Conservation (phyloP, 805 yeast species). For the Grigorovia yakushimaensis region DNA sequence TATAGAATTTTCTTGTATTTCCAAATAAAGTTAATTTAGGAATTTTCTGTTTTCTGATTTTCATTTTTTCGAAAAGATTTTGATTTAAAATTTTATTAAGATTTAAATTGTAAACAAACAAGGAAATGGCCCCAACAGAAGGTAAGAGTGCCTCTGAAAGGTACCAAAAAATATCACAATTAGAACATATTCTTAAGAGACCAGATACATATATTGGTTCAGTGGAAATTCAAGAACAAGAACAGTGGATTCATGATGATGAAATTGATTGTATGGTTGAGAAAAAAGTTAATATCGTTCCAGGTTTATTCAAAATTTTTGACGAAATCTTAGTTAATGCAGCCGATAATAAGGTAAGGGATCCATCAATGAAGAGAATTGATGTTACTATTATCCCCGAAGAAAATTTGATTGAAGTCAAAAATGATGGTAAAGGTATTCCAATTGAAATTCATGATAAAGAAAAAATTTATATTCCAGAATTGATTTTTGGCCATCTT, state of each 20-base stretch:
- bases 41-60: too few species aligned
- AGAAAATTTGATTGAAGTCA: slow-evolving; percentile 62
- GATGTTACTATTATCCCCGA: slow-evolving; percentile 77
- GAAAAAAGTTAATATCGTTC: slow-evolving; percentile 68
- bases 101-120: neutral
- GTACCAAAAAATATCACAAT: slow-evolving; percentile 87
- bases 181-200: slow-evolving; percentile 91
- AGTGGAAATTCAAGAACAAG: slow-evolving; percentile 67
- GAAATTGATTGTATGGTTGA: slow-evolving; percentile 50
- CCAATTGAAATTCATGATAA: slow-evolving; percentile 89
- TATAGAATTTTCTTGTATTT: neutral
- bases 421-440: slow-evolving; percentile 91
- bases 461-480: slow-evolving; percentile 90
- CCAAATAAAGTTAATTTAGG: neutral
- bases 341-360: slow-evolving; percentile 96
- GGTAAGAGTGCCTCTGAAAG: slow-evolving; percentile 49
- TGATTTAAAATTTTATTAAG: too few species aligned
- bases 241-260: slow-evolving; percentile 79
- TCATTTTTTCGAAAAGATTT: neutral
- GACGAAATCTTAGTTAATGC: slow-evolving; percentile 97
- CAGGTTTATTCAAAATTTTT: slow-evolving; percentile 91
- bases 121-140: slow-evolving; percentile 8
- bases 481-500: slow-evolving; percentile 88
- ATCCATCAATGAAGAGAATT: slow-evolving; percentile 77
- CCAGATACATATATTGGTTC: slow-evolving; percentile 98